These are phyloP conservation scores for Paxillus ammoniavirescens DNA, from an alignment of 768 basidiomycete genomes.

Conservation along the genomic window DNA sequence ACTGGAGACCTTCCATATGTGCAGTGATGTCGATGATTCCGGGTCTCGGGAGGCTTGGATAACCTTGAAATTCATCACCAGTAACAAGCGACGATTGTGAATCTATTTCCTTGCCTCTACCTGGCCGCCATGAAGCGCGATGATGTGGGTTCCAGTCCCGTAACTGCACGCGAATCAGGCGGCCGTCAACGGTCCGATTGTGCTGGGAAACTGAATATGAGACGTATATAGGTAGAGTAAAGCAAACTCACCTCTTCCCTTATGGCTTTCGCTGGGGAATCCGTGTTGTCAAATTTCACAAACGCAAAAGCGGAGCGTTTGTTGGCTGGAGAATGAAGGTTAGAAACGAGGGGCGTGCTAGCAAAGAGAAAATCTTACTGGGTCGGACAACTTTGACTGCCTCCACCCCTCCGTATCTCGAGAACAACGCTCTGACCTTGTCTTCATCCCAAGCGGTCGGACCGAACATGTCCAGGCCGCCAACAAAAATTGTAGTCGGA, in stretches of 20 bases:
- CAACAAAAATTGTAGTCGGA: conserved; percentile 72
- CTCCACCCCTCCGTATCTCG: conserved; percentile 62
- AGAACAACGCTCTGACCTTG: conserved; percentile 57
- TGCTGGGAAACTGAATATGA: conserved; percentile 45
- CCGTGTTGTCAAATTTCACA: conserved; percentile 63
- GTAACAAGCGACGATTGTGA: conserved; percentile 17
- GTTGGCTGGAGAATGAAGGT: conserved; percentile 41
- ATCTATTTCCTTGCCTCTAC: conserved; percentile 38
- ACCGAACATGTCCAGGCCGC: conserved; percentile 67
- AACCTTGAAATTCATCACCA: conserved; percentile 8
- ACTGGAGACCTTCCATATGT: conserved; percentile 10
- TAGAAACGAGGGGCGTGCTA: background rate
- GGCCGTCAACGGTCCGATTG: conserved; percentile 65
- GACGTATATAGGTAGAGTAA: background rate
- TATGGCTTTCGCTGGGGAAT: conserved; percentile 67
- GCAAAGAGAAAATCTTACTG: conserved; percentile 40
- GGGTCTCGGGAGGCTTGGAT: conserved; percentile 11
- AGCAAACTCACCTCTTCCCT: conserved; percentile 51
- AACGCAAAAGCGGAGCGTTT: conserved; percentile 77
- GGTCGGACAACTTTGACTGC: conserved; percentile 66
- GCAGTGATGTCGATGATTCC: conserved; percentile 6
- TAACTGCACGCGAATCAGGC: conserved; percentile 72
- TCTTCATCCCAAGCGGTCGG: conserved; percentile 68
- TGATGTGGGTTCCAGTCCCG: conserved; percentile 65
- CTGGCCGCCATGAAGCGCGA: conserved; percentile 37